These are phyloP conservation scores for Colletotrichum ledebouriae DNA, from an alignment of 2,329 filamentous ascomycete species.

Conservation along the genomic window DNA sequence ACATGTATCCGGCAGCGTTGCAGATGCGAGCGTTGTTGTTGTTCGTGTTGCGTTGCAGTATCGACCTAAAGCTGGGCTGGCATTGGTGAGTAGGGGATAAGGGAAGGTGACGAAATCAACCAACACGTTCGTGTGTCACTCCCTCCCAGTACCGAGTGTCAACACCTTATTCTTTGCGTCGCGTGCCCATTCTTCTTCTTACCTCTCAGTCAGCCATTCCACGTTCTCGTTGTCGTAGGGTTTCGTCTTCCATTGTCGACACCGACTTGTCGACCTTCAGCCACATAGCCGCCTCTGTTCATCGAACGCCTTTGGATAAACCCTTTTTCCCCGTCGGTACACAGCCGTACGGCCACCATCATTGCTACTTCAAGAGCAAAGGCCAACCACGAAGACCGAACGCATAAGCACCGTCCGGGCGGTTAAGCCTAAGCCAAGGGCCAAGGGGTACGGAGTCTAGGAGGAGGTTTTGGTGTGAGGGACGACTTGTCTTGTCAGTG, in stretches of 20 bases:
- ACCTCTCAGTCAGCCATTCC: constrained; percentile 6
- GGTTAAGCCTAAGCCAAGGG: constrained; percentile 25
- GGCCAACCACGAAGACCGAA: background rate
- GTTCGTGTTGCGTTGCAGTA: background rate
- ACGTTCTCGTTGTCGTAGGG: background rate
- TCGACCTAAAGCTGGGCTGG: background rate
- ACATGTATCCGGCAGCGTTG: background rate
- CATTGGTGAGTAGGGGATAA: no score
- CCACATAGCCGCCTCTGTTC: background rate
- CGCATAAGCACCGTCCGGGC: constrained; percentile 35
- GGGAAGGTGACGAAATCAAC: no score
- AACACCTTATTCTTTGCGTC: background rate
- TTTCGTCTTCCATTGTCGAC: background rate
- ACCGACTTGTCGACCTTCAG: background rate
- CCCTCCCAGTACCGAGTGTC: constrained; percentile 1
- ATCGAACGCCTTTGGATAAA: background rate
- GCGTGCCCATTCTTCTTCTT: constrained; percentile 6
- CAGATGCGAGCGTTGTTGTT: background rate
- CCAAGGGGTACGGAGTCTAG: background rate
- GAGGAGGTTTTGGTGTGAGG: constrained; percentile 5
- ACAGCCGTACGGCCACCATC: background rate
- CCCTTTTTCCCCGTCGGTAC: background rate
- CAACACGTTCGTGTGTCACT: constrained; percentile 21
- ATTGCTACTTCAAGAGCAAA: background rate
- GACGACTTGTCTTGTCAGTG: background rate